Evolutionary conservation across 164 flowering plant species (phyloP).

Genomic region (Vitis vinifera): DNA sequence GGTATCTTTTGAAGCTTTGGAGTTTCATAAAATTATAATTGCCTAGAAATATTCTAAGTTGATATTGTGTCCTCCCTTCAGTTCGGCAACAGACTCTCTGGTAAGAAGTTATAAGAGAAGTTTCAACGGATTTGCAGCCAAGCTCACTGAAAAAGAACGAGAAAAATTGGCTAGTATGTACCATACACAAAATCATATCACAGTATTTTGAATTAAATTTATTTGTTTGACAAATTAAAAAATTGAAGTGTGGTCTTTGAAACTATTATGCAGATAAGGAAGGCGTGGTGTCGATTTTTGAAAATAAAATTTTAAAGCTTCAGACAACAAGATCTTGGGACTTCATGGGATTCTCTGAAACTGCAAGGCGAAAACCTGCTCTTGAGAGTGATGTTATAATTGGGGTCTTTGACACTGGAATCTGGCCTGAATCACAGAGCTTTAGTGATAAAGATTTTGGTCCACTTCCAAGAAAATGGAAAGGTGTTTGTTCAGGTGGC

Average conservation of each 20-base stretch:
- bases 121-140: too few relatives aligned
- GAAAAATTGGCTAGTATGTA: too few relatives aligned
- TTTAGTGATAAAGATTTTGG: conserved; percentile 27
- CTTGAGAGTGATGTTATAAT: conserved; percentile 11
- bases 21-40: too few relatives aligned
- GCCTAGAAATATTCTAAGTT: too few relatives aligned
- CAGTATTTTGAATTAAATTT: too few relatives aligned
- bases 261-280: not conserved
- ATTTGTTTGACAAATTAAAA: too few relatives aligned
- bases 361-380: not conserved
- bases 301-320: not conserved
- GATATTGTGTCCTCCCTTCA: too few relatives aligned
- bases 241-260: not conserved
- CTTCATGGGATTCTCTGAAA: conserved; percentile 4
- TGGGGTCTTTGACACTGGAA: conserved; percentile 31
- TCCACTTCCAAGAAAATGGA: conserved; percentile 37
- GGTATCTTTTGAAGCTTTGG: too few relatives aligned
- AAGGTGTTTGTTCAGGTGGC: conserved; percentile 29
- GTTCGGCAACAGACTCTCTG: too few relatives aligned
- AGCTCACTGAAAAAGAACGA: too few relatives aligned
- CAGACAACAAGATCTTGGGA: conserved; percentile 4
- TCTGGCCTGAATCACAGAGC: conserved; percentile 33
- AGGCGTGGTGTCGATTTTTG: not conserved
- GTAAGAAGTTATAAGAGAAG: too few relatives aligned
- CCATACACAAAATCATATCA: too few relatives aligned